Evolutionary conservation across 768 basidiomycete species (phyloP).

Genomic region (Hypholoma sublateritium): DNA sequence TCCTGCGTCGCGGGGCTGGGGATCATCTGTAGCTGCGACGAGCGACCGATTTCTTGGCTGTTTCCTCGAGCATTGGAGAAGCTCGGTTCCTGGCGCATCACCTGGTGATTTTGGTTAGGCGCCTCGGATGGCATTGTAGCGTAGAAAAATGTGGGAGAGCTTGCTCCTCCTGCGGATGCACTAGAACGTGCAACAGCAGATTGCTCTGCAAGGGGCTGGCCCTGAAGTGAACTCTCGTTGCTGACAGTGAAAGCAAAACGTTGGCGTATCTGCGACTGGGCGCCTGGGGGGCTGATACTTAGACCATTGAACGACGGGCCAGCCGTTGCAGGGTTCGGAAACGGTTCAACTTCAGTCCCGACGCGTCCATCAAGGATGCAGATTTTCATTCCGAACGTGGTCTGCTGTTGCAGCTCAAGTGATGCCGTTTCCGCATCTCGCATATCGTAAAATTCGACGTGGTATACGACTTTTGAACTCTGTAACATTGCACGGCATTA

Average conservation of each 20-base stretch:
- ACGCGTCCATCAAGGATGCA: conserved; percentile 32
- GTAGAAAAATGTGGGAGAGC: conserved; percentile 38
- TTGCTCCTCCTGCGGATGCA: neutral
- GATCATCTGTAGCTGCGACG: neutral
- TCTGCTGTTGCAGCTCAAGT: conserved; percentile 45
- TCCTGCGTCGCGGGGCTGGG: conserved; percentile 5
- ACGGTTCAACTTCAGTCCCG: neutral
- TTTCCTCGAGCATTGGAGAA: neutral
- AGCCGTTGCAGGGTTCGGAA: conserved; percentile 11
- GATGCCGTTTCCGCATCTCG: conserved; percentile 56
- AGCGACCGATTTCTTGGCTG: neutral
- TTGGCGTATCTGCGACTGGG: conserved; percentile 35
- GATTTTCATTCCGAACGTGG: conserved; percentile 53
- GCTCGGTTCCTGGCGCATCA: neutral
- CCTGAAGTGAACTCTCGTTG: conserved; percentile 20
- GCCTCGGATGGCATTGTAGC: conserved; percentile 17
- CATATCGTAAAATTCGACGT: conserved; percentile 69
- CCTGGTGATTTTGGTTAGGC: neutral
- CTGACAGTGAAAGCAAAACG: conserved; percentile 26
- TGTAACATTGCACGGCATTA: conserved; percentile 14
- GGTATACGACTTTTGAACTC: conserved; percentile 38
- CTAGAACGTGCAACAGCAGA: neutral
- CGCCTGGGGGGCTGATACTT: conserved; percentile 28
- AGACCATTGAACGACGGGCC: conserved; percentile 19
- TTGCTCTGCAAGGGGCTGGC: neutral